Conservation (phyloP, 192 early-diverging fungal species). For the Coemansia sp. region DNA sequence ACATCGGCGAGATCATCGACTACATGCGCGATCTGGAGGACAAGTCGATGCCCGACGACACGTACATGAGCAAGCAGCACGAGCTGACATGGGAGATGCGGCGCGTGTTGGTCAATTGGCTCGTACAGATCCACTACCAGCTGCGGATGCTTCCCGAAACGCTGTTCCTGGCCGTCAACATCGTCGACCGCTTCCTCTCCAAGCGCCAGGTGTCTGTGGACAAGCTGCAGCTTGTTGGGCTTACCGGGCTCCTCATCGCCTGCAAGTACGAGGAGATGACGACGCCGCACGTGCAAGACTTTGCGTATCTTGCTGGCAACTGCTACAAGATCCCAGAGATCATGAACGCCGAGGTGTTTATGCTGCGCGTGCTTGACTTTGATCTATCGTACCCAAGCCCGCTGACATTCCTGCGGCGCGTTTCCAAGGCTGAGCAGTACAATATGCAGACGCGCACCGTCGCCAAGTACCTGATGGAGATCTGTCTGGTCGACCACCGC, state of each 20-base stretch:
- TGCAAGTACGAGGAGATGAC: conserved; percentile 94
- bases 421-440: conserved; percentile 86
- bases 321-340: conserved; percentile 82
- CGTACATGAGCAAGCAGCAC: conserved; percentile 82
- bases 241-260: conserved; percentile 87
- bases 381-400: conserved; percentile 85
- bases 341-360: conserved; percentile 86
- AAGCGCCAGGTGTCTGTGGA: conserved; percentile 75
- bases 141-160: conserved; percentile 94
- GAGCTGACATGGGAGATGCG: conserved; percentile 94
- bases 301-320: conserved; percentile 82
- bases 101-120: conserved; percentile 91
- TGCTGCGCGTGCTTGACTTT: conserved; percentile 86
- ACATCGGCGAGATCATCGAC: conserved; percentile 89
- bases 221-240: conserved; percentile 93
- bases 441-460: conserved; percentile 88
- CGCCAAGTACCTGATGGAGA: conserved; percentile 96
- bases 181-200: conserved; percentile 94
- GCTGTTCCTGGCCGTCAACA: conserved; percentile 88
- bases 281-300: conserved; percentile 79
- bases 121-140: conserved; percentile 88
- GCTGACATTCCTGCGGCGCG: conserved; percentile 89
- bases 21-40: conserved; percentile 80
- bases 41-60: conserved; percentile 71
- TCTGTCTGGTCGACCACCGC: conserved; percentile 82